phyloP scores from a whole-genome alignment of 306 rosid genomes.

The Quercus wislizeni region DNA sequence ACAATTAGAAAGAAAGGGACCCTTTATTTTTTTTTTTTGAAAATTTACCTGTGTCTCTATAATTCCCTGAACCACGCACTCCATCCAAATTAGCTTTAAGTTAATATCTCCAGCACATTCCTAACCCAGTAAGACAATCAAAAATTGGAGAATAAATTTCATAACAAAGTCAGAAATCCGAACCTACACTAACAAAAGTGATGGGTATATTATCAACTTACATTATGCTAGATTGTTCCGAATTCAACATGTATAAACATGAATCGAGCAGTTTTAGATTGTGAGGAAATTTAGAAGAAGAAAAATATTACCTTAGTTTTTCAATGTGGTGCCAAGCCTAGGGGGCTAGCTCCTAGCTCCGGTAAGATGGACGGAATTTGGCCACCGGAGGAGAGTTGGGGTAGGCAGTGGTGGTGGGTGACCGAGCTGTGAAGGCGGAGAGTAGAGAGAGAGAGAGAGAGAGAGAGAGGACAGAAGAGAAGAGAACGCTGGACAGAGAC shows the following conservation, averaged over 20 bases:
- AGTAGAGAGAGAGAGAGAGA: background rate
- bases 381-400: background rate
- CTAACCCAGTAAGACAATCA: background rate
- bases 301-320: background rate
- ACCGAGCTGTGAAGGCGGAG: background rate
- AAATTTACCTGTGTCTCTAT: constrained; percentile 74
- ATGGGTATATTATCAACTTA: background rate
- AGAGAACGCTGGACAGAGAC: too few species aligned
- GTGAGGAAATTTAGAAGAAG: too few species aligned
- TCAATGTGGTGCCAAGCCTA: background rate
- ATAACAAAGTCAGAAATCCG: background rate
- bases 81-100: constrained; percentile 40
- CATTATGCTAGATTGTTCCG: background rate
- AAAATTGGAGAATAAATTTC: background rate
- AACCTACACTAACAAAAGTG: background rate
- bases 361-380: background rate
- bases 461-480: too few species aligned
- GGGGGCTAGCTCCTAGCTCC: background rate
- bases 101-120: background rate
- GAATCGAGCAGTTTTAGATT: background rate
- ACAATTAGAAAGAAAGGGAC: background rate
- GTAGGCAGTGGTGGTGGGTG: background rate
- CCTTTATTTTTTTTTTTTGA: background rate
- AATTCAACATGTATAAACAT: background rate
- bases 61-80: constrained; percentile 92